Conservation (phyloP, 2,329 filamentous ascomycete genomes). For the Venturia oleaginea region DNA sequence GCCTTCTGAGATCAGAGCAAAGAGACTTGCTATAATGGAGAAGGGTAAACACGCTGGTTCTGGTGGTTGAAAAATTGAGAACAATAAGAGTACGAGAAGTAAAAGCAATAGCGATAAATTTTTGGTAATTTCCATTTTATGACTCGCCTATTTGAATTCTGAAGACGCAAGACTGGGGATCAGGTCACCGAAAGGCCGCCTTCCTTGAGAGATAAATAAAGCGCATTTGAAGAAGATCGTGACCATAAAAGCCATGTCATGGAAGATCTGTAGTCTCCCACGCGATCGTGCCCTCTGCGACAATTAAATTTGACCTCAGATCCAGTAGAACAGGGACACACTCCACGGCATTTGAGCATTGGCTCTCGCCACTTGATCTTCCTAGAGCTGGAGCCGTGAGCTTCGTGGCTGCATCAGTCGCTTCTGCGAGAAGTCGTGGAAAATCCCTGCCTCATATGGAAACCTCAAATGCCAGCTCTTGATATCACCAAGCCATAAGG, state of each 20-base stretch:
- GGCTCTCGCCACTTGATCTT: not conserved
- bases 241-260: not conserved
- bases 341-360: not conserved
- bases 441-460: not conserved
- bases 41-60: not conserved
- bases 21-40: slow-evolving; percentile 1
- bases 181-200: too few relatives aligned
- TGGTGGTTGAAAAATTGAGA: too few relatives aligned
- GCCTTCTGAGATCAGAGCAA: not conserved
- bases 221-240: not conserved
- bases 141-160: too few relatives aligned
- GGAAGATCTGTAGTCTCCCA: not conserved
- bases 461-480: not conserved
- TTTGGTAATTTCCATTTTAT: too few relatives aligned
- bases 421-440: too few relatives aligned
- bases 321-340: not conserved
- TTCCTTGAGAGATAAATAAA: not conserved
- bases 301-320: too few relatives aligned
- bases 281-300: not conserved
- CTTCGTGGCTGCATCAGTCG: not conserved
- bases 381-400: not conserved
- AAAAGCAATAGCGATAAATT: too few relatives aligned
- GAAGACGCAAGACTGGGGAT: too few relatives aligned
- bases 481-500: slow-evolving; percentile 67
- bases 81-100: too few relatives aligned